phyloP scores from a whole-genome alignment of 345 rosid genomes.

The Eucalyptus virginea region DNA sequence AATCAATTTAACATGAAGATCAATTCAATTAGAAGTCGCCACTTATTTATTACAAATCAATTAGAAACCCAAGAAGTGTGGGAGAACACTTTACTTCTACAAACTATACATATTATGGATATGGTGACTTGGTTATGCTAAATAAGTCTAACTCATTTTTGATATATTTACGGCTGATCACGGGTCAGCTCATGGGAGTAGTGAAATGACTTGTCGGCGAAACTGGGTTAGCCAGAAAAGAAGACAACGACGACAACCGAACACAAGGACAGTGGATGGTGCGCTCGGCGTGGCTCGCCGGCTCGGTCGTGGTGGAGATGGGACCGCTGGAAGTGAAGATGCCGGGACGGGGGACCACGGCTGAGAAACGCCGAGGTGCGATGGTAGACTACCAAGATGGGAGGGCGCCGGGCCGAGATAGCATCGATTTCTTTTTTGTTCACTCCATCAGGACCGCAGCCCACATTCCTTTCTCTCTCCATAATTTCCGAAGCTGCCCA shows the following conservation, averaged over 20 bases:
- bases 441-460: no score
- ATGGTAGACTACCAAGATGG: background rate
- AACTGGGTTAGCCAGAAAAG: background rate
- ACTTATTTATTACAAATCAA: no score
- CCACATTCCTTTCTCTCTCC: no score
- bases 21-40: background rate
- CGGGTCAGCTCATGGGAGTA: background rate
- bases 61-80: no score
- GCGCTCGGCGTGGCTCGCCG: no score
- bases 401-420: background rate
- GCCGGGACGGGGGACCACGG: background rate
- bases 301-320: background rate
- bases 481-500: no score
- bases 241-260: fast-evolving
- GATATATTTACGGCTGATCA: fast-evolving
- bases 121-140: fast-evolving
- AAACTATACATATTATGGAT: fast-evolving
- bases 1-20: background rate
- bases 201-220: background rate
- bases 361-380: background rate
- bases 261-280: background rate
- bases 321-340: background rate
- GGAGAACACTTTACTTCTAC: no score
- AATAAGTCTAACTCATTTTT: background rate
- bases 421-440: no score